phyloP scores from a whole-genome alignment of 2,329 filamentous ascomycete genomes.

The Didymella keratinophila region DNA sequence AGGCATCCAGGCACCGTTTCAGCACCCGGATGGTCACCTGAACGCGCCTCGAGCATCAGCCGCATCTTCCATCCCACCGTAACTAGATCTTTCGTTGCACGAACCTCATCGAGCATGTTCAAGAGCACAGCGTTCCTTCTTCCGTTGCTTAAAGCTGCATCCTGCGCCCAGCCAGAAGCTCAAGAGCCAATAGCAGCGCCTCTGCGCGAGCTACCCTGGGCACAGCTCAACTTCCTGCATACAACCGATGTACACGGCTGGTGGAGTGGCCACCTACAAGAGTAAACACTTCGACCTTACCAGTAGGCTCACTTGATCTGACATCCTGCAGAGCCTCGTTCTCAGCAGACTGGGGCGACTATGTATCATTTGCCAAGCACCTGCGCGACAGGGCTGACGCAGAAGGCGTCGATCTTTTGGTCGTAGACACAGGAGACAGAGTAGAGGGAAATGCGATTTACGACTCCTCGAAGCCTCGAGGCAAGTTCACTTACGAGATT shows the following conservation, averaged over 20 bases:
- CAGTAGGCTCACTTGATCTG: neutral
- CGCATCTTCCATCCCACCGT: slow-evolving; percentile 12
- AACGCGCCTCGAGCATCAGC: slow-evolving; percentile 12
- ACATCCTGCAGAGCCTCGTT: slow-evolving; percentile 73
- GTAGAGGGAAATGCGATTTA: slow-evolving; percentile 95
- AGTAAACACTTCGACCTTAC: slow-evolving; percentile 59
- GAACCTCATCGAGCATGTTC: slow-evolving; percentile 28
- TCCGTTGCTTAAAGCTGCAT: slow-evolving; percentile 54
- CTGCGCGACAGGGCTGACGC: slow-evolving; percentile 81
- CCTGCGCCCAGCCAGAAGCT: slow-evolving; percentile 76
- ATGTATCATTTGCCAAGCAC: slow-evolving; percentile 88
- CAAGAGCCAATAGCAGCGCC: slow-evolving; percentile 80
- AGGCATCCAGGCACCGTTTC: slow-evolving; percentile 17
- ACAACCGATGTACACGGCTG: slow-evolving; percentile 96
- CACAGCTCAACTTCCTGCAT: slow-evolving; percentile 88
- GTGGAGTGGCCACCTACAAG: slow-evolving; percentile 91
- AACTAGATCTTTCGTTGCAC: slow-evolving; percentile 3
- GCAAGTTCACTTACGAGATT: slow-evolving; percentile 87
- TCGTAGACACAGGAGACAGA: slow-evolving; percentile 94
- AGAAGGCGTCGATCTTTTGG: slow-evolving; percentile 80
- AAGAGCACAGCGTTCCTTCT: slow-evolving; percentile 22
- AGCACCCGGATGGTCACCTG: slow-evolving; percentile 32
- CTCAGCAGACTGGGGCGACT: slow-evolving; percentile 97
- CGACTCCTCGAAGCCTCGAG: slow-evolving; percentile 87
- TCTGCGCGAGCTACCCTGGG: slow-evolving; percentile 85